Percentiles rank a stretch among this genome's conserved stretches.
These are phyloP conservation scores for Pyrrhoderma lamaoense DNA, from an alignment of 1,284 basidiomycete genomes.

Conservation along the genomic window DNA sequence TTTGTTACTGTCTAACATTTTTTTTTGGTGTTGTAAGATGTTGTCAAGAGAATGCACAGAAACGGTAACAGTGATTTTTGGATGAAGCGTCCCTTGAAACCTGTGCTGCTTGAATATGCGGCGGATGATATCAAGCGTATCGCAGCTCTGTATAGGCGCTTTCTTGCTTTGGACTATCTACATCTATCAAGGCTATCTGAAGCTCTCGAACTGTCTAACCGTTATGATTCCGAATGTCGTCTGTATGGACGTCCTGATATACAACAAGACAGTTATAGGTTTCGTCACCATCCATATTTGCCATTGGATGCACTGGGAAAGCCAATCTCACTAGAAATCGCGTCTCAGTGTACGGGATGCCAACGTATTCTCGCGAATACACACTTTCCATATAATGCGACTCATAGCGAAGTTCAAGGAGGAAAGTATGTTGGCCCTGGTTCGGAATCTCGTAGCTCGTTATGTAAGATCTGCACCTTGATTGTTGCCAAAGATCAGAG, in stretches of 20 bases:
- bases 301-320: neutral
- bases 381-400: neutral
- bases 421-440: neutral
- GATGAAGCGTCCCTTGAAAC: constrained; percentile 31
- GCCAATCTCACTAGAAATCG: neutral
- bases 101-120: constrained; percentile 33
- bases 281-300: neutral
- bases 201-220: neutral
- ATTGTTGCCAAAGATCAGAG: neutral
- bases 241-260: neutral
- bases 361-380: neutral
- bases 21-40: constrained; percentile 24
- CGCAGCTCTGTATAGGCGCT: constrained; percentile 30
- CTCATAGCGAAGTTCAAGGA: neutral
- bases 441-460: neutral
- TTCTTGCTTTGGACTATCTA: constrained; percentile 24
- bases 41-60: constrained; percentile 33
- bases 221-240: neutral
- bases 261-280: neutral
- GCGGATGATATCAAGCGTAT: constrained; percentile 37
- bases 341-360: neutral
- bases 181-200: neutral
- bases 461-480: neutral
- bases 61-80: constrained; percentile 27
- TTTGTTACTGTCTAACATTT: neutral